These are phyloP conservation scores for Sungouiozyma intestinalis DNA, from an alignment of 805 yeast species.

Conservation along the genomic window DNA sequence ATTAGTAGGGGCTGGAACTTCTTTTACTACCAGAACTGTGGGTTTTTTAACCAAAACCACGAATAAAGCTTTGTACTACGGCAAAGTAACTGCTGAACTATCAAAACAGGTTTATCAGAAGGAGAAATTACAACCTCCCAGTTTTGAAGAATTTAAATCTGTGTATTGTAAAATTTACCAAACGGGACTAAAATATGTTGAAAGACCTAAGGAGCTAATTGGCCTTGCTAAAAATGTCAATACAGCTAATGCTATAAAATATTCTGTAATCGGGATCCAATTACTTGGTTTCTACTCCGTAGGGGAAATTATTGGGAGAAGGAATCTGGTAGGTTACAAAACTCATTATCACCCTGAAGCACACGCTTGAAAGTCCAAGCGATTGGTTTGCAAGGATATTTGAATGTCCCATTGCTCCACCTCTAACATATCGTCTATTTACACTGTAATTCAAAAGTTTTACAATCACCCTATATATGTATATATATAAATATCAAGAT, in stretches of 20 bases:
- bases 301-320: conserved; percentile 95
- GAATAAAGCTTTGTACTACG: conserved; percentile 55
- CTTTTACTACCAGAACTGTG: conserved; percentile 20
- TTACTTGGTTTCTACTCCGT: conserved; percentile 82
- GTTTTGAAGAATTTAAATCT: conserved; percentile 60
- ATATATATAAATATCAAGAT: no score
- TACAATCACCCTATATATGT: not conserved
- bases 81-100: conserved; percentile 43
- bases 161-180: conserved; percentile 52
- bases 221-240: conserved; percentile 32
- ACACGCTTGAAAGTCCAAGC: no score
- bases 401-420: no score
- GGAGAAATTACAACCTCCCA: conserved; percentile 92
- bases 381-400: no score
- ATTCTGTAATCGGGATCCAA: conserved; percentile 71
- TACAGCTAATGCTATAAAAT: conserved; percentile 51
- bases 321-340: conserved; percentile 81
- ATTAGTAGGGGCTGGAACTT: conserved; percentile 19
- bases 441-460: not conserved
- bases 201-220: conserved; percentile 53
- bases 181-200: conserved; percentile 33
- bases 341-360: conserved; percentile 13
- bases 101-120: conserved; percentile 64
- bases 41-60: conserved; percentile 42
- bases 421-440: not conserved